Conservation (phyloP, 1,284 basidiomycete species). For the Pseudozyma thailandica region DNA sequence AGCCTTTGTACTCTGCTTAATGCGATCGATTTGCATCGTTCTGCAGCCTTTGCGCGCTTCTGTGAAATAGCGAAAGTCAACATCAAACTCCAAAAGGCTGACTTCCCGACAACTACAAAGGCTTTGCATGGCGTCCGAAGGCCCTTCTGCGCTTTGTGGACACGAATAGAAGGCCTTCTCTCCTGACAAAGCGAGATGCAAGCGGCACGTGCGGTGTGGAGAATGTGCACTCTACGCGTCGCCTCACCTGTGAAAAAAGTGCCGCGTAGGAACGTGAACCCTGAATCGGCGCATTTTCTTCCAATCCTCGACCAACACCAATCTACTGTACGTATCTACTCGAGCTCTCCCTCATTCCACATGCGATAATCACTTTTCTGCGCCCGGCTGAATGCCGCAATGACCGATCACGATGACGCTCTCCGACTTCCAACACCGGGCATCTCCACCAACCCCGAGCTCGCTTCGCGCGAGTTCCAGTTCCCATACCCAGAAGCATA, state of each 20-base stretch:
- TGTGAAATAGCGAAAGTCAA: too few species aligned
- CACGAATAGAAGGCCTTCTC: too few species aligned
- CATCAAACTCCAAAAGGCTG: too few species aligned
- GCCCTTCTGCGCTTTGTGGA: too few species aligned
- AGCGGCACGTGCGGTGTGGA: slow-evolving; percentile 13
- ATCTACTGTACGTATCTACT: too few species aligned
- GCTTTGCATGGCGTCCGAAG: too few species aligned
- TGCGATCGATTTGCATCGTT: slow-evolving; percentile 12
- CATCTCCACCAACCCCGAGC: slow-evolving; percentile 3
- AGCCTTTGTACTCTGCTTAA: slow-evolving; percentile 40
- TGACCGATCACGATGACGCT: not conserved
- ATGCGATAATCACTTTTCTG: too few species aligned
- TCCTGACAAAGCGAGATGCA: not conserved
- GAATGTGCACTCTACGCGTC: slow-evolving; percentile 26
- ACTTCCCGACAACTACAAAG: too few species aligned
- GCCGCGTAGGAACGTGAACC: slow-evolving; percentile 3
- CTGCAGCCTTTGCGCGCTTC: too few species aligned
- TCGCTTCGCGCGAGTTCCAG: slow-evolving; percentile 42
- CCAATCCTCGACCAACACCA: slow-evolving; percentile 8
- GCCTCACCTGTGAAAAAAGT: not conserved
- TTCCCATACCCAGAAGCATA: slow-evolving; percentile 74
- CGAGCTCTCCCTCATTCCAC: not conserved
- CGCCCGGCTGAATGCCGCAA: slow-evolving; percentile 6
- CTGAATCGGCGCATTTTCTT: slow-evolving; percentile 1
- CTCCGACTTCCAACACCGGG: slow-evolving; percentile 31